phyloP scores from a whole-genome alignment of 2,329 filamentous ascomycete species.

The Hymenoscyphus occultus region DNA sequence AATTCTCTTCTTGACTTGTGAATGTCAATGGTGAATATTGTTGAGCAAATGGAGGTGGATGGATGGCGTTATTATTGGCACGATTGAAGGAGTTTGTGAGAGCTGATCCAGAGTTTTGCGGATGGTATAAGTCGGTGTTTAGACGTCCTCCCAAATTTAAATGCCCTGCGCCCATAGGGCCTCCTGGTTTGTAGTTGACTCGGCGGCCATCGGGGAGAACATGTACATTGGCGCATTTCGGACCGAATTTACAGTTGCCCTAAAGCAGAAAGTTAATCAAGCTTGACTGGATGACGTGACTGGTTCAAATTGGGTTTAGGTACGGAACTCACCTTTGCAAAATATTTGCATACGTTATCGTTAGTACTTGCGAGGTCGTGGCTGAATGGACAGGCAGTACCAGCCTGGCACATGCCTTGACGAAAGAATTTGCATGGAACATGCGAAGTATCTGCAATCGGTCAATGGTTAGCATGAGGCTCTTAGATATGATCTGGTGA shows the following conservation, averaged over 20 bases:
- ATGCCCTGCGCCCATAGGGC: slow-evolving; percentile 51
- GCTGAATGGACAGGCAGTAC: slow-evolving; percentile 92
- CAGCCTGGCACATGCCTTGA: slow-evolving; percentile 93
- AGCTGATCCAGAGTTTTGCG: slow-evolving; percentile 68
- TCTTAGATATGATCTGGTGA: neutral
- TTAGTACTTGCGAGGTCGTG: slow-evolving; percentile 83
- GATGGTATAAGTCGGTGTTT: slow-evolving; percentile 61
- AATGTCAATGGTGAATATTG: slow-evolving; percentile 43
- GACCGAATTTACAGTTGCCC: slow-evolving; percentile 99
- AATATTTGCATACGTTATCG: slow-evolving; percentile 97
- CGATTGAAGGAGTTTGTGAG: slow-evolving; percentile 73
- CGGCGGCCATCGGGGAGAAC: slow-evolving; percentile 89
- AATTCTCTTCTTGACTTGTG: slow-evolving; percentile 53
- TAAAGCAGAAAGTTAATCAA: slow-evolving; percentile 40
- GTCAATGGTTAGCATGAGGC: slow-evolving; percentile 18
- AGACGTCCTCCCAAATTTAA: slow-evolving; percentile 65
- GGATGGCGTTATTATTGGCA: slow-evolving; percentile 45
- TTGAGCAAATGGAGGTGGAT: slow-evolving; percentile 37
- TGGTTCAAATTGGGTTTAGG: neutral
- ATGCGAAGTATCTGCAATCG: slow-evolving; percentile 76
- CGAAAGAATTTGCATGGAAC: slow-evolving; percentile 99
- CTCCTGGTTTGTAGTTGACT: slow-evolving; percentile 69
- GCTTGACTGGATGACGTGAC: slow-evolving; percentile 11
- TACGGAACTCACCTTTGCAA: slow-evolving; percentile 75
- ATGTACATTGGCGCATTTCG: slow-evolving; percentile 95